phyloP scores from a whole-genome alignment of 257 asterid species.

The Solanum pinnatisectum region DNA sequence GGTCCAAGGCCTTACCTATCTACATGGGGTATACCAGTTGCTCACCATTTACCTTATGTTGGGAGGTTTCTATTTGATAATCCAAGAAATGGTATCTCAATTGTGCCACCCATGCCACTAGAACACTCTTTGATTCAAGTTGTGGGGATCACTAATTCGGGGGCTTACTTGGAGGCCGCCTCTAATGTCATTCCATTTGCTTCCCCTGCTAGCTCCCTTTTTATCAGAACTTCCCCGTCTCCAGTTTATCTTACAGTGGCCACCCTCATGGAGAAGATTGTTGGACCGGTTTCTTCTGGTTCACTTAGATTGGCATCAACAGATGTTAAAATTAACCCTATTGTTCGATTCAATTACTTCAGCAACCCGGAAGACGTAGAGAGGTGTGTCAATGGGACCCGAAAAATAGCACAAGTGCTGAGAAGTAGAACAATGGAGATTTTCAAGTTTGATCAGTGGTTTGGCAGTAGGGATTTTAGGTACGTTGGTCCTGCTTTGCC shows the following conservation, averaged over 20 bases:
- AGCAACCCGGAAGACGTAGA: conserved; percentile 37
- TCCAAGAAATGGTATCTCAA: conserved; percentile 90
- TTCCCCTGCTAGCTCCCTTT: conserved; percentile 42
- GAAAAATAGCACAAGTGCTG: conserved; percentile 51
- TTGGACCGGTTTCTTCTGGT: conserved; percentile 66
- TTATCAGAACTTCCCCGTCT: conserved; percentile 28
- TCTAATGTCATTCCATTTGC: conserved; percentile 69
- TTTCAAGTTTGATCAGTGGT: conserved; percentile 45
- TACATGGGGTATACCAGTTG: conserved; percentile 82
- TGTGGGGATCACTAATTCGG: conserved; percentile 64
- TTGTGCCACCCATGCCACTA: conserved; percentile 57
- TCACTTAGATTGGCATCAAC: conserved; percentile 70
- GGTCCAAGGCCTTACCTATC: conserved; percentile 80
- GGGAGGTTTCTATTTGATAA: conserved; percentile 77
- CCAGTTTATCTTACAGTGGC: conserved; percentile 69
- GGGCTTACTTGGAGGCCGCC: conserved; percentile 79
- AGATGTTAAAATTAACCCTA: conserved; percentile 56
- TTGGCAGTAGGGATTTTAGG: conserved; percentile 55
- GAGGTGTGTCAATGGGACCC: conserved; percentile 57
- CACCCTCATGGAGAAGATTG: conserved; percentile 78
- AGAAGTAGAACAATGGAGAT: conserved; percentile 51
- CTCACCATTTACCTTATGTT: conserved; percentile 54
- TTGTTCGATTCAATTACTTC: conserved; percentile 74
- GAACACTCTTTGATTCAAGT: conserved; percentile 83
- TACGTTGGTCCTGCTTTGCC: conserved; percentile 72